Evolutionary conservation across 2,329 filamentous ascomycete species (phyloP).

Genomic region (Cadophora luteo-olivacea): DNA sequence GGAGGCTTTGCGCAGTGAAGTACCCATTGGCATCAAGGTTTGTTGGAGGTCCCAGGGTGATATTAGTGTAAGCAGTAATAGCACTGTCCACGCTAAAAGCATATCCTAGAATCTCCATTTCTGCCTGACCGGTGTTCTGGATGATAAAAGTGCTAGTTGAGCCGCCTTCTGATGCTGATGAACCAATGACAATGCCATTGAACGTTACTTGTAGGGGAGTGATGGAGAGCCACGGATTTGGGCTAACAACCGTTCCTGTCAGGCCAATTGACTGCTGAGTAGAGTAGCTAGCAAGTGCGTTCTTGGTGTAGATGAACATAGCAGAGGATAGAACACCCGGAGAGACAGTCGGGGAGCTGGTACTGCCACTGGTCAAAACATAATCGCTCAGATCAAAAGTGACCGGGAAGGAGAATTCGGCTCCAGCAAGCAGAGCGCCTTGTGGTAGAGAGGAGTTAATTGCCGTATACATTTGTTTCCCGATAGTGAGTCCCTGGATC

Average conservation of each 20-base stretch:
- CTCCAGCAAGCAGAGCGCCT: conserved; percentile 42
- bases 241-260: conserved; percentile 46
- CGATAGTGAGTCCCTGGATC: conserved; percentile 42
- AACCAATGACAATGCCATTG: conserved; percentile 46
- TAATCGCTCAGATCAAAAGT: conserved; percentile 43
- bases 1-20: background rate
- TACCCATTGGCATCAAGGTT: no score
- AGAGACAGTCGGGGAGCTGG: conserved; percentile 30
- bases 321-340: conserved; percentile 47
- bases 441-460: conserved; percentile 45
- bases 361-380: conserved; percentile 25
- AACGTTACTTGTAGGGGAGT: conserved; percentile 46
- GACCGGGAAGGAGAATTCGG: conserved; percentile 46
- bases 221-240: conserved; percentile 42
- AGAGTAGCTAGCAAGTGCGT: conserved; percentile 45
- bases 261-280: conserved; percentile 45
- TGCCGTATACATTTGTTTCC: conserved; percentile 43
- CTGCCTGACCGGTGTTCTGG: no score
- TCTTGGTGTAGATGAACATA: conserved; percentile 46
- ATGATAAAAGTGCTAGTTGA: no score
- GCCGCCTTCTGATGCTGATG: no score
- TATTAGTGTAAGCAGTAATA: conserved; percentile 18
- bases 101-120: no score
- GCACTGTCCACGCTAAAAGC: conserved; percentile 40
- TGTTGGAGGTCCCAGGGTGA: no score